These are phyloP conservation scores for Aspergillus pseudotamarii DNA, from an alignment of 2,329 filamentous ascomycete species.

Conservation along the genomic window DNA sequence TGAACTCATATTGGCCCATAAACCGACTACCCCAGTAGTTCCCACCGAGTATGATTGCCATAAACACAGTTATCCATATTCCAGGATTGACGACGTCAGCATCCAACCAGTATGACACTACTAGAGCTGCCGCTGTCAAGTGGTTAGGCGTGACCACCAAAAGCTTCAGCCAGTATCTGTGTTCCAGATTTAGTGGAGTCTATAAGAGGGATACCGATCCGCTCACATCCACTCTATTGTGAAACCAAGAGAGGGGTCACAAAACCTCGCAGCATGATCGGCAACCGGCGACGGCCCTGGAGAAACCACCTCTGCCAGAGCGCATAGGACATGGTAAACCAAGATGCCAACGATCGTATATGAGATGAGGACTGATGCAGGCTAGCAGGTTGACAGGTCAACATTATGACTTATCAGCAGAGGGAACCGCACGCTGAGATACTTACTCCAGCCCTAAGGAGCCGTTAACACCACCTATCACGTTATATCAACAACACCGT, in stretches of 20 bases:
- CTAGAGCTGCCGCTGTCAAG: constrained; percentile 75
- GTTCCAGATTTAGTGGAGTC: constrained; percentile 1
- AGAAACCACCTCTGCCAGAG: constrained; percentile 80
- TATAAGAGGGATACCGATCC: constrained; percentile 10
- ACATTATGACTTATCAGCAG: no score
- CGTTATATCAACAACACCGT: constrained; percentile 10
- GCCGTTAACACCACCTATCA: not conserved
- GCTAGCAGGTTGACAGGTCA: constrained; percentile 26
- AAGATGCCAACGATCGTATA: constrained; percentile 53
- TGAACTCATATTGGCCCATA: constrained; percentile 69
- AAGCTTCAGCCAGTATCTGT: constrained; percentile 68
- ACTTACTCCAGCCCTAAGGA: constrained; percentile 41
- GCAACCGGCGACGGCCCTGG: constrained; percentile 78
- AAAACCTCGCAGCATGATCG: constrained; percentile 77
- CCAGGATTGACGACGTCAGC: constrained; percentile 71
- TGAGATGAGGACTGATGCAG: constrained; percentile 48
- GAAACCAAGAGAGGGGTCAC: constrained; percentile 79
- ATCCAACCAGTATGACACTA: constrained; percentile 76
- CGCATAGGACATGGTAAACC: constrained; percentile 80
- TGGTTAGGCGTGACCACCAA: constrained; percentile 86
- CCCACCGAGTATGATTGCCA: constrained; percentile 64
- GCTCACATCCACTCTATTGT: constrained; percentile 70
- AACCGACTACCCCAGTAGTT: constrained; percentile 72
- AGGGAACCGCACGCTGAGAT: not conserved
- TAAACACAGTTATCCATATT: constrained; percentile 75